These are phyloP conservation scores for Rhodotorula diobovata DNA, from an alignment of 768 basidiomycete genomes.

Conservation along the genomic window DNA sequence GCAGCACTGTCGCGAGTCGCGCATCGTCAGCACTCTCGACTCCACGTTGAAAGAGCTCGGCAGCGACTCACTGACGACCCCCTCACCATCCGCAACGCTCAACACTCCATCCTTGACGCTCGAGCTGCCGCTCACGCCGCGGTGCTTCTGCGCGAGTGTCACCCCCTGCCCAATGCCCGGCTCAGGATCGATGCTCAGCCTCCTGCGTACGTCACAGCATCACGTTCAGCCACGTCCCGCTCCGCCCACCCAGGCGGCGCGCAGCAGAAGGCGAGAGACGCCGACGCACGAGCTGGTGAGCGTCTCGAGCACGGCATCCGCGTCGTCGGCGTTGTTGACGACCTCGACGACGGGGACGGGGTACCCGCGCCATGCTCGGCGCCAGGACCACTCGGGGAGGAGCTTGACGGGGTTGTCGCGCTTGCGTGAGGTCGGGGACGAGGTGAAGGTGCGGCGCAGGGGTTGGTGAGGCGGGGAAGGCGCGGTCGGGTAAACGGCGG, in stretches of 20 bases:
- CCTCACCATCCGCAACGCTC: background rate
- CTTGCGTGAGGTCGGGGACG: background rate
- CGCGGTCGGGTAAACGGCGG: background rate
- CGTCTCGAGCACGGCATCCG: background rate
- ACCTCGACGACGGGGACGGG: background rate
- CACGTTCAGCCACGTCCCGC: background rate
- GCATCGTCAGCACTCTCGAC: background rate
- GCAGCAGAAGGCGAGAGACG: background rate
- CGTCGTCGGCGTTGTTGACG: background rate
- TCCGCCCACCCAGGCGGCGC: background rate
- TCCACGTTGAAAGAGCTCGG: no score
- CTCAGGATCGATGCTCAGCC: background rate
- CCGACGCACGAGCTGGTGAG: background rate
- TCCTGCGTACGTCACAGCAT: background rate
- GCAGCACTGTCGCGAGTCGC: background rate
- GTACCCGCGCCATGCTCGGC: background rate
- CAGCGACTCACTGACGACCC: background rate
- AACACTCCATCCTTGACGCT: background rate
- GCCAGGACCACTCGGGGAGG: constrained; percentile 3
- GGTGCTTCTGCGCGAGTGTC: background rate
- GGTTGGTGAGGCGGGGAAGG: background rate
- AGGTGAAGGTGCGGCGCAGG: background rate
- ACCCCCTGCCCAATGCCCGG: background rate
- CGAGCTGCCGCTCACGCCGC: background rate
- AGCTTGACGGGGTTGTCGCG: background rate